Percentiles rank a stretch among this genome's conserved stretches.
phyloP scores from a whole-genome alignment of 2,329 filamentous ascomycete genomes.

The Knoxdaviesia proteae region DNA sequence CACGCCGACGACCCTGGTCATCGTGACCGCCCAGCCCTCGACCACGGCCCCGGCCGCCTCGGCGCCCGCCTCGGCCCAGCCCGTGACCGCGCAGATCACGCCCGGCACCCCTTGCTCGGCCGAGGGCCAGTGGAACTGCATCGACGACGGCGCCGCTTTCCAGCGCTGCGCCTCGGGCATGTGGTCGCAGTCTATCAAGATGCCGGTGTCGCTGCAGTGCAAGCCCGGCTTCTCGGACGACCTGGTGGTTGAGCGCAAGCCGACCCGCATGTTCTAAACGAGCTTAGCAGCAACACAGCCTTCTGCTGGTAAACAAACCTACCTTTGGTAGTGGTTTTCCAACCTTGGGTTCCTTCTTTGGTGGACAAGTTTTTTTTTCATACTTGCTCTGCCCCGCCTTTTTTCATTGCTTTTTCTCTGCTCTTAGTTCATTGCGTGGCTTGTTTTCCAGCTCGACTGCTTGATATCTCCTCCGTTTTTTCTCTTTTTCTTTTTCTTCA shows the following conservation, averaged over 20 bases:
- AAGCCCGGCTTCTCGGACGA: constrained; percentile 9
- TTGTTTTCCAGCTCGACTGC: background rate
- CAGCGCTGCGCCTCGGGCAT: constrained; percentile 39
- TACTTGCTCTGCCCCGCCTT: background rate
- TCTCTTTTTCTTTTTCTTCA: background rate
- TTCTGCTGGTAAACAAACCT: background rate
- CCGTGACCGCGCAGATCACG: constrained; percentile 5
- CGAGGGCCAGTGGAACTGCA: constrained; percentile 39
- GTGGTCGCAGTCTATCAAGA: constrained; percentile 26
- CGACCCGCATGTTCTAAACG: constrained; percentile 1
- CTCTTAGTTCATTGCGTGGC: background rate
- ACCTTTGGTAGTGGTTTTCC: background rate
- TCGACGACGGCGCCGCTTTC: constrained; percentile 29
- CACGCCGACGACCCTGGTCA: constrained; percentile 8
- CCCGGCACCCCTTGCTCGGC: constrained; percentile 21
- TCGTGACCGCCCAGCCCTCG: constrained; percentile 6
- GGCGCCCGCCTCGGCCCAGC: constrained; percentile 5
- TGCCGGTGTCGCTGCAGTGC: constrained; percentile 35
- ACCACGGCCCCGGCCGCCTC: constrained; percentile 5
- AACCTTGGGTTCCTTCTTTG: background rate
- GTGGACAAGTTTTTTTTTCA: background rate
- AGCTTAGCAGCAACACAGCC: background rate
- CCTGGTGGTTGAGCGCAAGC: constrained; percentile 7
- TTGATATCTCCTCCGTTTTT: background rate
- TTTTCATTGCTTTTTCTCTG: constrained; percentile 1